Conservation (phyloP, 805 yeast species). For the Wickerhamomyces rabaulensis region DNA sequence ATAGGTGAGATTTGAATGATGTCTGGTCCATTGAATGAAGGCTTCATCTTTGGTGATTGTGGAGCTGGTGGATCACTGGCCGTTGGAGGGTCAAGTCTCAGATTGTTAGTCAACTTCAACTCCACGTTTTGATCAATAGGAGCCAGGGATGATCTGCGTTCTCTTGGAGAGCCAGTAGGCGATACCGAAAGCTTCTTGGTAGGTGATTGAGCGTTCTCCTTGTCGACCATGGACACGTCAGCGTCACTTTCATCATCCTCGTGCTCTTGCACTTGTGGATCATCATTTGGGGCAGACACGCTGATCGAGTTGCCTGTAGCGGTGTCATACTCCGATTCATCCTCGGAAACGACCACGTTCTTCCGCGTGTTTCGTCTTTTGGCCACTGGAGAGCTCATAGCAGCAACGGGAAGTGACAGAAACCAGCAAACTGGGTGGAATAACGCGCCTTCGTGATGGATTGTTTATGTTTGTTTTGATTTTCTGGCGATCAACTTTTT, state of each 20-base stretch:
- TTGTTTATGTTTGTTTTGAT: not conserved
- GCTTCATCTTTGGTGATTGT: conserved; percentile 32
- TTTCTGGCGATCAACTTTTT: no score
- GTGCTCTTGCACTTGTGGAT: not conserved
- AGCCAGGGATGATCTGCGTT: conserved; percentile 15
- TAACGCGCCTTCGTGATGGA: no score
- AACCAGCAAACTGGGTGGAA: no score
- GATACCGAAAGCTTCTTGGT: conserved; percentile 14
- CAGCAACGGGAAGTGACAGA: not conserved
- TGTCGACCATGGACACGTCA: conserved; percentile 11
- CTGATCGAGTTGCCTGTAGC: not conserved
- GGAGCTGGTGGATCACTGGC: conserved; percentile 4
- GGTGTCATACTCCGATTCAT: conserved; percentile 7
- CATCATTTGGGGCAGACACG: not conserved
- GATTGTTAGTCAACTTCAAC: conserved; percentile 7
- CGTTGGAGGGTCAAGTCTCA: conserved; percentile 18
- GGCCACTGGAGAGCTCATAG: conserved; percentile 23
- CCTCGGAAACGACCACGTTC: conserved; percentile 10
- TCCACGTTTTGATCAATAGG: conserved; percentile 19
- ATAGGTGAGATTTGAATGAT: conserved; percentile 36
- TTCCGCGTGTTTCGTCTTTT: conserved; percentile 17
- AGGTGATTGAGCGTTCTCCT: conserved; percentile 24
- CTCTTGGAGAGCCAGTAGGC: conserved; percentile 22
- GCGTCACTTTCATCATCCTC: conserved; percentile 5
- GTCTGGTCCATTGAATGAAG: conserved; percentile 31